These are phyloP conservation scores for Botrytis fragariae DNA, from an alignment of 2,329 filamentous ascomycete species.

Conservation along the genomic window DNA sequence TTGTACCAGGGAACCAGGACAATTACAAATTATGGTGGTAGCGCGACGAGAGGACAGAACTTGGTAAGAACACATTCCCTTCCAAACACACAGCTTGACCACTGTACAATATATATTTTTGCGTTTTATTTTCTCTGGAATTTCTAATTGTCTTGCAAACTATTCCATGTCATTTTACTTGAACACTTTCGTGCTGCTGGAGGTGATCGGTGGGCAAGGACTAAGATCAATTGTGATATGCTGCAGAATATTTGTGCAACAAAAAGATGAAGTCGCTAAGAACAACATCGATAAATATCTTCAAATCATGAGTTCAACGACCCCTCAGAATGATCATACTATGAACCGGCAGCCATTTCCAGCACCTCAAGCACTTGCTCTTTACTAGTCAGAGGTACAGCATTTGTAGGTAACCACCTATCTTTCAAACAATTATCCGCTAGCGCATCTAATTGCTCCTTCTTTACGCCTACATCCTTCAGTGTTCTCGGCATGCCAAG, in stretches of 20 bases:
- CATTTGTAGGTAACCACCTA: constrained; percentile 50
- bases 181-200: not conserved
- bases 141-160: not conserved
- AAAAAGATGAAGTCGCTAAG: not conserved
- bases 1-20: not conserved
- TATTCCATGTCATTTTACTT: not conserved
- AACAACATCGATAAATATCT: not conserved
- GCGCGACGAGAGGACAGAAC: not conserved
- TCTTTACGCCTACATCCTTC: constrained; percentile 49
- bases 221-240: not conserved
- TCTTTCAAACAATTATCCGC: constrained; percentile 51
- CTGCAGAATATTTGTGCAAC: too few relatives aligned
- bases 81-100: not conserved
- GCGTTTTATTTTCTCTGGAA: not conserved
- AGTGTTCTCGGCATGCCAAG: constrained; percentile 54
- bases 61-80: not conserved
- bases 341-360: constrained; percentile 19
- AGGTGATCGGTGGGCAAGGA: not conserved
- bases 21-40: not conserved
- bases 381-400: constrained; percentile 47
- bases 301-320: not conserved
- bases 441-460: constrained; percentile 48
- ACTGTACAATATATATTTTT: not conserved
- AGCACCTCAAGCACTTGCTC: constrained; percentile 52
- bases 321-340: not conserved